Evolutionary conservation across 306 rosid genomes (phyloP), one percentile per base, ranked within the genome.

Genomic region (Sphenostylis stenocarpa): DNA sequence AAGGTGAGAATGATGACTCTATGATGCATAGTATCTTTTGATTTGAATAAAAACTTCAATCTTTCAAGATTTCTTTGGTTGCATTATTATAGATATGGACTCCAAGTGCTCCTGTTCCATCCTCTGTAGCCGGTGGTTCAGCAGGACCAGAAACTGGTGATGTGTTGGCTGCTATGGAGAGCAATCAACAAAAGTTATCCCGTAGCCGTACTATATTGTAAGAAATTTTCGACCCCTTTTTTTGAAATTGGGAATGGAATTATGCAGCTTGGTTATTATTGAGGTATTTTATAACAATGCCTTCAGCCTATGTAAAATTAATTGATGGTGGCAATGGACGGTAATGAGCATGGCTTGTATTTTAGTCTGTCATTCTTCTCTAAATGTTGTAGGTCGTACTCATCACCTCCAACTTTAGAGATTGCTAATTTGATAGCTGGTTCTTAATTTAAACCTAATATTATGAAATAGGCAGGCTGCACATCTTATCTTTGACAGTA

Each of bases 161-260:
- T 66, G 76, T 90, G 80, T 79, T 85, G 85, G 77, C 2, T 71
- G 88, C 90, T 47, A 88, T 95, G 90, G 96, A 85, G 75, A 83
- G 81, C 72, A 95, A 95, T 88, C 97, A 95, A 81, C 84, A 72
- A 17, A 89, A 87, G 81, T 84, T 95, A 73, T 80, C 82, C 82
- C 93, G 88, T 60, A 86, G 79, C 81, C 90, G 87, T 41, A 93
- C 96, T 53, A 78, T 91, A 70, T 87, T 90, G 99, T 92, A 89
- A 87, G 97, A 81, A n/a, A 82, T 80, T 70, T 45, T 49, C 49
- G 72, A 38, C 72, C 80, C 45, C 3, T 12, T 3, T 45, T 45
- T 28, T 57, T 57, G 17, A 45, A 70, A 24, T 24, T 58, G 17
- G 28, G 72, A 26, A 52, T 73, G 55, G 36, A 23, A 9, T 77